Conservation (phyloP, 2,329 filamentous ascomycete genomes). For the Pseudonectria buxi region DNA sequence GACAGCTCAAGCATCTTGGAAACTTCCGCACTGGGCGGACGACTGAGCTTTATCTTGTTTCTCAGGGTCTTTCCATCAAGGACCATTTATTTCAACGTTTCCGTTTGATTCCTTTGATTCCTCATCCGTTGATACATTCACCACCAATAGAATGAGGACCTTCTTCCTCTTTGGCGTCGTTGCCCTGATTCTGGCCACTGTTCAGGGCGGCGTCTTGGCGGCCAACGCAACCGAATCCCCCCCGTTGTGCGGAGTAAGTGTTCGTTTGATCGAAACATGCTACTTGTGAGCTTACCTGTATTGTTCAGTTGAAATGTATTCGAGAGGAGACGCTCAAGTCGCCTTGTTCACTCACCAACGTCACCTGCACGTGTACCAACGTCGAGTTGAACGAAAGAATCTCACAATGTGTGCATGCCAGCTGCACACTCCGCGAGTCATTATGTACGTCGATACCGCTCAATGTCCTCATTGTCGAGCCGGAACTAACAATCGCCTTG, state of each 20-base stretch:
- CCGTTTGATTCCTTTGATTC: too few species aligned
- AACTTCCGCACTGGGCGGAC: too few species aligned
- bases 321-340: slow-evolving; percentile 3
- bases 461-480: too few species aligned
- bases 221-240: slow-evolving; percentile 4
- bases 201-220: slow-evolving; percentile 10
- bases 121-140: too few species aligned
- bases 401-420: slow-evolving; percentile 9
- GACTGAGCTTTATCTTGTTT: too few species aligned
- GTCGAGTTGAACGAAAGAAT: slow-evolving; percentile 14
- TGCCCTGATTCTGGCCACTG: slow-evolving; percentile 5
- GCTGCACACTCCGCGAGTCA: slow-evolving; percentile 17
- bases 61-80: too few species aligned
- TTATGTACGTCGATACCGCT: slow-evolving; percentile 16
- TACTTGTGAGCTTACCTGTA: slow-evolving; percentile 2
- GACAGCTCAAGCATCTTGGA: too few species aligned
- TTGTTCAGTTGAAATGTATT: slow-evolving; percentile 14
- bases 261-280: not conserved
- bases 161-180: not conserved
- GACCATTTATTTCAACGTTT: too few species aligned
- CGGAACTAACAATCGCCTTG: not conserved
- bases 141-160: slow-evolving; percentile 7
- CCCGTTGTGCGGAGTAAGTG: slow-evolving; percentile 9
- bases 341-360: slow-evolving; percentile 10
- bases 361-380: slow-evolving; percentile 17